A percentile compares a stretch with the other conserved stretches of the same genome.
phyloP scores from a whole-genome alignment of 768 basidiomycete genomes.

The Lactarius tabidus region DNA sequence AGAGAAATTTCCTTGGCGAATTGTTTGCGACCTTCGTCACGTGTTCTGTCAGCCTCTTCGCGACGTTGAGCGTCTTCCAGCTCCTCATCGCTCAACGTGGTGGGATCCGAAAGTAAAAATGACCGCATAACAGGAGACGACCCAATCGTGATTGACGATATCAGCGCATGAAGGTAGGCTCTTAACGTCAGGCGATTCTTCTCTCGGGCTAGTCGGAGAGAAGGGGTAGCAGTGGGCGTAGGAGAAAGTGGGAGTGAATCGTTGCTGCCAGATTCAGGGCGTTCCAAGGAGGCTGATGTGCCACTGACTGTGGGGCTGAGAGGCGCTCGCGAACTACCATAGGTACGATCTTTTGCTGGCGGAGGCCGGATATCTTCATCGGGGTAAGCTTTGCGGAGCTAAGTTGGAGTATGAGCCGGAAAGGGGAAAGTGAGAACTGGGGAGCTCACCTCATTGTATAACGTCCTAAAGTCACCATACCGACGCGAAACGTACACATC shows the following conservation, averaged over 20 bases:
- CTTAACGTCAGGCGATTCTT: conserved; percentile 94
- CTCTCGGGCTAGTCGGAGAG: conserved; percentile 67
- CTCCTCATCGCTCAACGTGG: conserved; percentile 64
- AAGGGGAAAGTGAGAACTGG: neutral
- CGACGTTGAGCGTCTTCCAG: conserved; percentile 69
- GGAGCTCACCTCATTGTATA: conserved; percentile 70
- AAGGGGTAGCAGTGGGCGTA: conserved; percentile 15
- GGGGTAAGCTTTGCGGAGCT: conserved; percentile 87
- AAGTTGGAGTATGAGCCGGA: conserved; percentile 23
- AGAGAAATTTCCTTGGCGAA: conserved; percentile 85
- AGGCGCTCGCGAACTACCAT: conserved; percentile 46
- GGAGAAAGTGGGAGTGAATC: conserved; percentile 29
- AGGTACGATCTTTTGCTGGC: conserved; percentile 84
- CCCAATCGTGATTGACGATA: conserved; percentile 67
- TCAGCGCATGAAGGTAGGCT: conserved; percentile 81
- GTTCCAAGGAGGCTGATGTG: conserved; percentile 5
- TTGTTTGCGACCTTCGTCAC: conserved; percentile 82
- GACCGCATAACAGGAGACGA: conserved; percentile 82
- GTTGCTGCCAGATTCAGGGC: conserved; percentile 22
- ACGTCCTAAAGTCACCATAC: conserved; percentile 91
- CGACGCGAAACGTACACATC: conserved; percentile 89
- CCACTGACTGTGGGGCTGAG: conserved; percentile 32
- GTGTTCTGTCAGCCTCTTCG: conserved; percentile 82
- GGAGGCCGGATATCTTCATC: conserved; percentile 76
- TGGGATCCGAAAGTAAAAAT: conserved; percentile 79